Conservation (phyloP, 1,284 basidiomycete species). For the Fomitopsis palustris region DNA sequence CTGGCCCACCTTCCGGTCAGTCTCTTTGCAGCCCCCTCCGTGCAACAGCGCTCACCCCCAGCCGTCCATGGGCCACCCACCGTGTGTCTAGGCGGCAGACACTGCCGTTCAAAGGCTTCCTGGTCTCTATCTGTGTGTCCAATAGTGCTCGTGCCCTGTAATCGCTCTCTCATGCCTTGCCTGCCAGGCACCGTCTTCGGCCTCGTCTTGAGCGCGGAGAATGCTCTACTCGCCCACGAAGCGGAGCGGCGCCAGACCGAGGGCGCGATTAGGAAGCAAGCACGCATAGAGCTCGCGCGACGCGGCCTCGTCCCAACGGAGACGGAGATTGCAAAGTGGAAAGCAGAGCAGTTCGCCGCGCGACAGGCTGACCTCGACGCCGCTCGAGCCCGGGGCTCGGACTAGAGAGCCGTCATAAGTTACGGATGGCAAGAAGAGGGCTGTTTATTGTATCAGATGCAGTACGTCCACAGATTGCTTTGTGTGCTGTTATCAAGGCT, state of each 20-base stretch:
- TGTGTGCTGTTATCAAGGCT: conserved; percentile 4
- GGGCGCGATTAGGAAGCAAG: conserved; percentile 66
- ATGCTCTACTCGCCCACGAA: conserved; percentile 72
- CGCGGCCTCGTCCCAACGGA: conserved; percentile 79
- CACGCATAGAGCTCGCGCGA: conserved; percentile 69
- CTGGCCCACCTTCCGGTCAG: conserved; percentile 76
- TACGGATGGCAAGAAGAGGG: not conserved
- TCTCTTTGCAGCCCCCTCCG: not conserved
- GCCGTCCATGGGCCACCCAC: not conserved
- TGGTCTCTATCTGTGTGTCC: conserved; percentile 52
- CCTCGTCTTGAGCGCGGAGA: conserved; percentile 73
- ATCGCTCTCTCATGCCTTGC: conserved; percentile 2
- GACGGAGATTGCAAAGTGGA: conserved; percentile 81
- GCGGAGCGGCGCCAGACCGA: conserved; percentile 61
- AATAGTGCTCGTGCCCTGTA: conserved; percentile 7
- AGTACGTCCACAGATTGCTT: conserved; percentile 7
- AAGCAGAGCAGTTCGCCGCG: conserved; percentile 31
- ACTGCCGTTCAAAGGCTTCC: conserved; percentile 76
- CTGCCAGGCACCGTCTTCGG: conserved; percentile 58
- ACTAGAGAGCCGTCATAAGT: not conserved
- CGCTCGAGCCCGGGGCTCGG: not conserved
- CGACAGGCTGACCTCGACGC: not conserved
- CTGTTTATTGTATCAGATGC: conserved; percentile 2
- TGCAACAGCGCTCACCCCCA: not conserved
- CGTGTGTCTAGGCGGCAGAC: conserved; percentile 61